phyloP scores from a whole-genome alignment of 2,329 filamentous ascomycete genomes.

The Colletotrichum orchidophilum region DNA sequence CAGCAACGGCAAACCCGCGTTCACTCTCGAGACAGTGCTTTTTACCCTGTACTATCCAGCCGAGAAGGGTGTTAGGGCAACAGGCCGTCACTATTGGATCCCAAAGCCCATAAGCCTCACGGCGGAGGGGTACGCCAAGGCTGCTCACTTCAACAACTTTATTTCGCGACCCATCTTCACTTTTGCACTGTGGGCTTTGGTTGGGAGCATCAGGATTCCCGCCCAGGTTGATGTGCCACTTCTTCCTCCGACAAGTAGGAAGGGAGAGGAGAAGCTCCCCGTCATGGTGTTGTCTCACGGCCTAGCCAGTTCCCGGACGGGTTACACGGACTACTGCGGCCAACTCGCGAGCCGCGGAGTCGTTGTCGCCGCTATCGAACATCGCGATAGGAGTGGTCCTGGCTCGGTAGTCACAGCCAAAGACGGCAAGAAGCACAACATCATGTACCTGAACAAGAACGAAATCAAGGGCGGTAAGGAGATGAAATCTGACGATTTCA shows the following conservation, averaged over 20 bases:
- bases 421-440: neutral
- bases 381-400: slow-evolving; percentile 61
- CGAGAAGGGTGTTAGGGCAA: slow-evolving; percentile 39
- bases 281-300: slow-evolving; percentile 63
- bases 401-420: slow-evolving; percentile 48
- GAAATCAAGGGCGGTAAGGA: slow-evolving; percentile 3
- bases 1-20: slow-evolving; percentile 48
- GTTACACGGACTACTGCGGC: slow-evolving; percentile 62
- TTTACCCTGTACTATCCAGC: slow-evolving; percentile 61
- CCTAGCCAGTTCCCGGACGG: slow-evolving; percentile 58
- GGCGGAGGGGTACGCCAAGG: slow-evolving; percentile 56
- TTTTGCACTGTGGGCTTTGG: slow-evolving; percentile 51
- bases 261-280: slow-evolving; percentile 45
- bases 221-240: slow-evolving; percentile 58
- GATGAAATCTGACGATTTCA: slow-evolving; percentile 50
- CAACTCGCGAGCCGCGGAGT: slow-evolving; percentile 60
- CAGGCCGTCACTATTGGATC: slow-evolving; percentile 53
- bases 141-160: slow-evolving; percentile 54
- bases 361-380: slow-evolving; percentile 60
- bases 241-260: slow-evolving; percentile 37
- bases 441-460: slow-evolving; percentile 20
- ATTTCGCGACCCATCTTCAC: slow-evolving; percentile 54
- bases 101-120: slow-evolving; percentile 53
- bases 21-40: slow-evolving; percentile 57
- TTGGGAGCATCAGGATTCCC: slow-evolving; percentile 56